phyloP scores from a whole-genome alignment of 169 alveolate species.

The Plasmodium billcollinsi region DNA sequence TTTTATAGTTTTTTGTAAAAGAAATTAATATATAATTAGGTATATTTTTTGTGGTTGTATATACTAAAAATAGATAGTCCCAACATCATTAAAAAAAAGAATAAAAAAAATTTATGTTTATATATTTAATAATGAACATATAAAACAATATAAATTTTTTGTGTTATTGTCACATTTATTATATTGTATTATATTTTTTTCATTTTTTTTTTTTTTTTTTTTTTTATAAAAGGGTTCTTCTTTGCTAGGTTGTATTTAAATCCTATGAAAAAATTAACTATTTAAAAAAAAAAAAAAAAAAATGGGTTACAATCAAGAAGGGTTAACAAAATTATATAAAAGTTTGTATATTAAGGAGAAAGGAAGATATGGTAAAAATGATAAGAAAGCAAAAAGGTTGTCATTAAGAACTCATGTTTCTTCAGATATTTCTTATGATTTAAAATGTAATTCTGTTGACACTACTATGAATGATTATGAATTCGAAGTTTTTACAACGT shows the following conservation, averaged over 20 bases:
- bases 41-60: too few relatives aligned
- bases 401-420: constrained; percentile 16
- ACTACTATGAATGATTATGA: constrained; percentile 31
- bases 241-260: not conserved
- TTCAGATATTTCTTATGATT: not conserved
- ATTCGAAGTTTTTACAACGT: constrained; percentile 31
- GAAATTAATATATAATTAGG: not conserved
- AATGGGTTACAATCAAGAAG: not conserved
- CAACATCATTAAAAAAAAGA: too few relatives aligned
- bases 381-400: not conserved
- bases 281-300: constrained; percentile 14
- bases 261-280: not conserved
- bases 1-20: not conserved
- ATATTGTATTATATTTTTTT: too few relatives aligned
- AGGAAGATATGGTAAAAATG: constrained; percentile 2
- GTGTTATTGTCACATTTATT: too few relatives aligned
- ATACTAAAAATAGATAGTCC: too few relatives aligned
- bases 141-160: too few relatives aligned
- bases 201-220: not conserved
- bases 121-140: too few relatives aligned
- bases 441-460: constrained; percentile 5
- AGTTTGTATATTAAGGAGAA: constrained; percentile 6
- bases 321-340: constrained; percentile 1
- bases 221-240: not conserved
- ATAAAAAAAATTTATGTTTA: too few relatives aligned